Evolutionary conservation across 192 early-diverging fungal genomes (phyloP).

Genomic region (Thoreauomyces humboldtii): DNA sequence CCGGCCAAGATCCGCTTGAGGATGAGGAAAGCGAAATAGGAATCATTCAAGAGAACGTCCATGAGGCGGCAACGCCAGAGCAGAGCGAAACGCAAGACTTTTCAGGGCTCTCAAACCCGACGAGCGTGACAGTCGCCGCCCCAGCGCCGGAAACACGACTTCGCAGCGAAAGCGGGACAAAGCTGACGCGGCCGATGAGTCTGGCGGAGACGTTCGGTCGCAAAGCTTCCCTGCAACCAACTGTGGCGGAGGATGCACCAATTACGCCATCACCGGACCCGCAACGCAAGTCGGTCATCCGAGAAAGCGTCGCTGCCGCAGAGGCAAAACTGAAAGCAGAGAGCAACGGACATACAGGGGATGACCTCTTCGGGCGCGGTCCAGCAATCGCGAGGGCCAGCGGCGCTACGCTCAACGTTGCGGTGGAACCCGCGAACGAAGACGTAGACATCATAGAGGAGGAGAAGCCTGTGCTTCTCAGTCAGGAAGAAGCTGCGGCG

Average conservation of each 20-base stretch:
- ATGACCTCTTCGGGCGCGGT: too few relatives aligned
- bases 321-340: too few relatives aligned
- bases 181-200: too few relatives aligned
- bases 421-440: constrained; percentile 13
- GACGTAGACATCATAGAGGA: constrained; percentile 43
- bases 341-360: too few relatives aligned
- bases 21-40: not conserved
- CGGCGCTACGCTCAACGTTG: not conserved
- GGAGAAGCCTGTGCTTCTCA: constrained; percentile 42
- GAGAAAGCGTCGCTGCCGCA: not conserved
- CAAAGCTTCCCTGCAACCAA: not conserved
- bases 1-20: not conserved
- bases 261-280: too few relatives aligned
- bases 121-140: too few relatives aligned
- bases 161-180: too few relatives aligned
- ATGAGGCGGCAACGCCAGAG: not conserved
- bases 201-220: too few relatives aligned
- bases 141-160: not conserved
- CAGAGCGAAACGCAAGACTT: not conserved
- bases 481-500: constrained; percentile 41
- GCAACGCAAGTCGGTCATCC: not conserved
- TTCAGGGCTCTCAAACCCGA: too few relatives aligned
- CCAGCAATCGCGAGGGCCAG: not conserved
- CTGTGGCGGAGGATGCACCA: too few relatives aligned
- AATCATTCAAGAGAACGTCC: not conserved